Conservation (phyloP, 164 flowering plant species). For the Dillenia turbinata region DNA sequence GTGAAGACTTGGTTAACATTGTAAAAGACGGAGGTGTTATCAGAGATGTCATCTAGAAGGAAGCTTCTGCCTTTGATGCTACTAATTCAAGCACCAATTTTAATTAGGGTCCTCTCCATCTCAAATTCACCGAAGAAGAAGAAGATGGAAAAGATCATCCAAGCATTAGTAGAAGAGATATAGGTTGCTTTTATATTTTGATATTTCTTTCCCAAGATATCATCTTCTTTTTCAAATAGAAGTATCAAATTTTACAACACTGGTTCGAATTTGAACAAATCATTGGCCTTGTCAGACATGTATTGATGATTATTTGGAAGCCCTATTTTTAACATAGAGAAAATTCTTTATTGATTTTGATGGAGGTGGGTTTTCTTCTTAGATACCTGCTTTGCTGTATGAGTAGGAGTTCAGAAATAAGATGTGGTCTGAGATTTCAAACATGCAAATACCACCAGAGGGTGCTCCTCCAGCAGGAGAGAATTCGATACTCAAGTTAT, state of each 20-base stretch:
- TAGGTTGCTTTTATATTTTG: conserved; percentile 65
- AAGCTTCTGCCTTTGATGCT: conserved; percentile 30
- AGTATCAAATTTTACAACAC: conserved; percentile 64
- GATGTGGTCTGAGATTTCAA: too few relatives aligned
- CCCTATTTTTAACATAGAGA: conserved; percentile 53
- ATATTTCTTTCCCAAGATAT: conserved; percentile 93
- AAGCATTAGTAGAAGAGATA: conserved; percentile 35
- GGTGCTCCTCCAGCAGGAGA: too few relatives aligned
- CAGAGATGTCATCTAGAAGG: conserved; percentile 50
- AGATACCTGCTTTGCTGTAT: too few relatives aligned
- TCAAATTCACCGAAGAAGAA: conserved; percentile 53
- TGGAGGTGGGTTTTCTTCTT: too few relatives aligned
- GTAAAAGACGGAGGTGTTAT: conserved; percentile 59
- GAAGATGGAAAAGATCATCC: conserved; percentile 30
- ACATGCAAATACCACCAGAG: too few relatives aligned
- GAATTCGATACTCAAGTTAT: too few relatives aligned
- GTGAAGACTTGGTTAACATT: conserved; percentile 50
- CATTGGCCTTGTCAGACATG: conserved; percentile 99
- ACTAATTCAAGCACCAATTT: conserved; percentile 16
- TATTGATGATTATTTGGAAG: conserved; percentile 93
- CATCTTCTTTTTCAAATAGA: conserved; percentile 95
- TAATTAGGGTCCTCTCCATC: conserved; percentile 47
- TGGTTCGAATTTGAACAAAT: conserved; percentile 90
- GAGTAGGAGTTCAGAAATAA: too few relatives aligned
- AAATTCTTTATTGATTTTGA: neutral